A percentile compares a stretch with the other conserved stretches of the same genome.
phyloP scores from a whole-genome alignment of 768 basidiomycete species.

The Lentinula sp. region DNA sequence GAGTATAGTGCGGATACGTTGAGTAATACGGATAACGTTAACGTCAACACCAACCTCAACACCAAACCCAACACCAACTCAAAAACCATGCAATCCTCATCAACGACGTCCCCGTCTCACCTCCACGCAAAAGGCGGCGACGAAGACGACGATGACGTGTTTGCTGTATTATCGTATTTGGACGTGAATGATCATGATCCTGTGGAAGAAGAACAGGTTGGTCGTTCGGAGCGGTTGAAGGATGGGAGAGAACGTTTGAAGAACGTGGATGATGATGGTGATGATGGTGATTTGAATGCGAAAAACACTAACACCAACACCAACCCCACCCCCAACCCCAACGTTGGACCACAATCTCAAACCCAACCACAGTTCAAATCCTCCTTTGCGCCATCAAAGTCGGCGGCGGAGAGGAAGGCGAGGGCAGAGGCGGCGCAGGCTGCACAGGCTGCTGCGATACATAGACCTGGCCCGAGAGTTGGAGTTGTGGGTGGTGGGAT shows the following conservation, averaged over 20 bases:
- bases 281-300: too few species aligned
- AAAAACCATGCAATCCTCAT: not conserved
- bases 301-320: too few species aligned
- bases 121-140: constrained; percentile 15
- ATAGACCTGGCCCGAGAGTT: constrained; percentile 58
- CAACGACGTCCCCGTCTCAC: not conserved
- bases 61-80: not conserved
- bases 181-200: constrained; percentile 37
- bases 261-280: too few species aligned
- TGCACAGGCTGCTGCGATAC: constrained; percentile 71
- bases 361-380: constrained; percentile 53
- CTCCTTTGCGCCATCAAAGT: constrained; percentile 82
- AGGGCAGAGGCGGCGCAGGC: constrained; percentile 80
- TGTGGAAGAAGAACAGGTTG: constrained; percentile 18
- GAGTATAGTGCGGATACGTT: not conserved
- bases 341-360: constrained; percentile 12
- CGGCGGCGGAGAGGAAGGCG: constrained; percentile 80
- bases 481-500: constrained; percentile 28
- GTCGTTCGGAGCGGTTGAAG: not conserved
- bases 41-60: not conserved
- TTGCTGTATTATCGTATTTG: constrained; percentile 76
- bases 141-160: constrained; percentile 49
- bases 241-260: too few species aligned
- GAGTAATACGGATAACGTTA: not conserved
- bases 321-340: constrained; percentile 15